Base-by-base conservation (phyloP, 768 basidiomycete genomes). In the Guyanaporus albipodus region DNA sequence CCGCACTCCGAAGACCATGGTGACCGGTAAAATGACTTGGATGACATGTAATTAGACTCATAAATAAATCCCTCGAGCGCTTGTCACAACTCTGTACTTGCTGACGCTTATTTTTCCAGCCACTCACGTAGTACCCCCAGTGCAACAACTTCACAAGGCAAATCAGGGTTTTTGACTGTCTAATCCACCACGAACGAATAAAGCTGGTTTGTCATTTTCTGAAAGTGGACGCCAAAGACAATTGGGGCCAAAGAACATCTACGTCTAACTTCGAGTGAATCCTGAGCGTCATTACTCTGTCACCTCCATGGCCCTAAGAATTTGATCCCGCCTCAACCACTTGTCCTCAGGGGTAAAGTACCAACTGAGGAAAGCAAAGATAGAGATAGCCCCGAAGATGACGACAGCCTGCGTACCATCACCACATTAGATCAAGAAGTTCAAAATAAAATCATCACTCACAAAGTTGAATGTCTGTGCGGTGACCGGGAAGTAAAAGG, bases 401-500 rank as follows among this genome's bases (percentile, higher is more conserved):
- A 88, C 87, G 40, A 73, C 70, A 7, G 87, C 82, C 87, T 89
- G 39, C 34, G 44, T 14, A 33, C n/a, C n/a, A n/a, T 17, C n/a
- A n/a, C n/a, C n/a, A 34, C 34, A 39, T 68, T 38, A 54, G 50
- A 28, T 28, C n/a, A n/a, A n/a, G n/a, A 12, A 12, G 7, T 32
- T 14, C 7, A 6, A 15, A 38, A 33, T n/a, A n/a, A n/a, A n/a
- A 5, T 35, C 6, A 2, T 19, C 12, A 75, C 85, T 67, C 50
- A 90, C 89, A 59, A 90, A 94, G 67, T 95, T 95, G 73, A 94
- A 91, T 2, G 76, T 84, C 49, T 78, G 66, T 0, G 84, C 75
- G 9, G 73, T 80, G 23, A 90, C 85, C 1, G 92, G 92, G 73
- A 89, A 95, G 64, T 73, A 79, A 73, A 91, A 94, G 1, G 92